phyloP scores from a whole-genome alignment of 108 stramenopile genomes.

The Thalassiosira profunda region DNA sequence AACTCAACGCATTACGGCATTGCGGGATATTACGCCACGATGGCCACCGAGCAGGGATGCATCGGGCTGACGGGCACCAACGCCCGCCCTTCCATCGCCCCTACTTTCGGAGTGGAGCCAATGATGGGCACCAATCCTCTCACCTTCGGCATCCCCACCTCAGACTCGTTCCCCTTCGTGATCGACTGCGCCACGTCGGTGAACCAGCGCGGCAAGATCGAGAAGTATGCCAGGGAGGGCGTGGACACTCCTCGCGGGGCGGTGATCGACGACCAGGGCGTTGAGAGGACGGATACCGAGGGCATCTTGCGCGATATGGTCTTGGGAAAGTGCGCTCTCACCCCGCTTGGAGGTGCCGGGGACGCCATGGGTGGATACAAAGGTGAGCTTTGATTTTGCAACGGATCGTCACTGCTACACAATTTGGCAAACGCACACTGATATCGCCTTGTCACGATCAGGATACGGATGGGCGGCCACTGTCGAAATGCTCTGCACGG shows the following conservation, averaged over 20 bases:
- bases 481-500: constrained; percentile 68
- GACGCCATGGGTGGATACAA: constrained; percentile 77
- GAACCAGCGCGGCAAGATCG: constrained; percentile 75
- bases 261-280: constrained; percentile 65
- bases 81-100: constrained; percentile 70
- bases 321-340: constrained; percentile 68
- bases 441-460: too few species aligned
- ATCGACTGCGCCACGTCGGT: constrained; percentile 76
- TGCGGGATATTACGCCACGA: constrained; percentile 73
- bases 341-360: constrained; percentile 71
- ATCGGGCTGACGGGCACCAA: constrained; percentile 73
- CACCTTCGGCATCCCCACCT: constrained; percentile 60
- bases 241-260: constrained; percentile 59
- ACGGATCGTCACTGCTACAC: too few species aligned
- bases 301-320: constrained; percentile 71
- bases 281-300: constrained; percentile 68
- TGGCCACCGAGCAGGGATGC: constrained; percentile 67
- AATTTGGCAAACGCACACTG: too few species aligned
- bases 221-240: constrained; percentile 61
- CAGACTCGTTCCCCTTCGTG: constrained; percentile 60
- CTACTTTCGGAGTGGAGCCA: constrained; percentile 70
- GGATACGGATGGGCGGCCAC: constrained; percentile 73
- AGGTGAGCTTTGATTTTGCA: constrained; percentile 10
- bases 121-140: constrained; percentile 72
- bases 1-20: constrained; percentile 77